Percentiles rank a stretch among this genome's conserved stretches.
These are phyloP conservation scores for Escovopsis sp. DNA, from an alignment of 2,329 filamentous ascomycete species.

Conservation along the genomic window DNA sequence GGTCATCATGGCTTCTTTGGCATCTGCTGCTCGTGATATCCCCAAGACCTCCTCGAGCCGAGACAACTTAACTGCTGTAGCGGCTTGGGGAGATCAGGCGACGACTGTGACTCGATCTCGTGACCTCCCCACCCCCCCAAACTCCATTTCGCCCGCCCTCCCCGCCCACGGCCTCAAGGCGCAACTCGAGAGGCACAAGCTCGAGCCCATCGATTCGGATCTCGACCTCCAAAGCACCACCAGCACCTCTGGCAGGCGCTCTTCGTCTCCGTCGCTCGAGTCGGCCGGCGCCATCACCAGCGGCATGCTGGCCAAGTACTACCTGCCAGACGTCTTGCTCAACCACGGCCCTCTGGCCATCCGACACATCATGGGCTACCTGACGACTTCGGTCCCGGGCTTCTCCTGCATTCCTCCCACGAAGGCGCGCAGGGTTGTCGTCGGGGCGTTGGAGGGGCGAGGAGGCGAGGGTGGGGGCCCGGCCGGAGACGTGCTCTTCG, in stretches of 20 bases:
- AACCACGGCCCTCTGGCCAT: slow-evolving; percentile 85
- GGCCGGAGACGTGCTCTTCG: slow-evolving; percentile 65
- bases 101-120: slow-evolving; percentile 43
- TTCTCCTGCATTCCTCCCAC: slow-evolving; percentile 79
- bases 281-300: slow-evolving; percentile 73
- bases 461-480: slow-evolving; percentile 46
- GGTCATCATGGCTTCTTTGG: slow-evolving; percentile 49
- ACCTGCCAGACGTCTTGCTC: slow-evolving; percentile 81
- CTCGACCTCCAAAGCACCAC: slow-evolving; percentile 61
- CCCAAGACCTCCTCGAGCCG: slow-evolving; percentile 43
- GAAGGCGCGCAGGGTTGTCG: slow-evolving; percentile 81
- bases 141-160: slow-evolving; percentile 83
- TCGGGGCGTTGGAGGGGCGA: slow-evolving; percentile 79
- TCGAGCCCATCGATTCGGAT: slow-evolving; percentile 67
- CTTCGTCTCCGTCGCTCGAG: slow-evolving; percentile 43
- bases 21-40: slow-evolving; percentile 54
- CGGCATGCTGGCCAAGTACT: slow-evolving; percentile 70
- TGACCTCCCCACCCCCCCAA: slow-evolving; percentile 77
- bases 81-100: slow-evolving; percentile 47
- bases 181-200: slow-evolving; percentile 43
- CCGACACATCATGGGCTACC: slow-evolving; percentile 85
- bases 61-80: slow-evolving; percentile 63
- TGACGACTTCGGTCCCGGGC: slow-evolving; percentile 85
- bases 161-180: slow-evolving; percentile 67
- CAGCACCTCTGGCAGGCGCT: slow-evolving; percentile 11